Conservation (phyloP, 176 grass and related monocot species). For the Triticum urartu region DNA sequence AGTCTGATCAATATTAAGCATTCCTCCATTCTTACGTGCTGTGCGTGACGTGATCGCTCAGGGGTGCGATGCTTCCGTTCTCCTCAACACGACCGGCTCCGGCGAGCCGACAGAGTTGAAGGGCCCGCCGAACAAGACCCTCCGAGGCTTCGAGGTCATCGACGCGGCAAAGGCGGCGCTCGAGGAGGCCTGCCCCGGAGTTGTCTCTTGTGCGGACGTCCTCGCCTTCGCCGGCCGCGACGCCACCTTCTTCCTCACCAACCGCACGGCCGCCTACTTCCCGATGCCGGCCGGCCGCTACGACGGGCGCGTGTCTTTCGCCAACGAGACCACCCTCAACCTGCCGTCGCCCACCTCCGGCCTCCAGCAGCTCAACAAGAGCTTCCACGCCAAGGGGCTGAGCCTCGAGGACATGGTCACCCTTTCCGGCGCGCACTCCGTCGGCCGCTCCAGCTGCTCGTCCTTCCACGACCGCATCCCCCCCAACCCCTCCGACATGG, state of each 20-base stretch:
- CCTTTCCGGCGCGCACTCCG: conserved; percentile 58
- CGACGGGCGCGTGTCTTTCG: conserved; percentile 38
- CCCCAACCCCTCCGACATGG: conserved; percentile 18
- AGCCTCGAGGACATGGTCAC: conserved; percentile 31
- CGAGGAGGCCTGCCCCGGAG: conserved; percentile 26
- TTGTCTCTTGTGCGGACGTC: conserved; percentile 46
- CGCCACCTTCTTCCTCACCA: conserved; percentile 22
- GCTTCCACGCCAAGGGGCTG: conserved; percentile 34
- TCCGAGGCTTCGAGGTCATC: conserved; percentile 52
- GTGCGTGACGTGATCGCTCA: neutral
- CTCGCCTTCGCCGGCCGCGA: conserved; percentile 54
- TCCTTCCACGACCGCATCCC: conserved; percentile 46
- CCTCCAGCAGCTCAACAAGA: neutral
- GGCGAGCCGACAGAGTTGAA: conserved; percentile 6
- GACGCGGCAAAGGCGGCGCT: conserved; percentile 42
- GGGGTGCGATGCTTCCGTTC: conserved; percentile 12
- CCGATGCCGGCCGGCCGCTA: conserved; percentile 37
- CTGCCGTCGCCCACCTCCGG: conserved; percentile 18
- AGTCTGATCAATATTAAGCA: too few species aligned
- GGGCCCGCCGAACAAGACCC: conserved; percentile 5
- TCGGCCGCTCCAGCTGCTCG: conserved; percentile 53
- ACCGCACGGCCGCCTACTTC: neutral
- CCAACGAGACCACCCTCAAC: conserved; percentile 14
- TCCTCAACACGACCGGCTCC: neutral
- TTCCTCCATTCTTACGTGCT: neutral